Evolutionary conservation across 2,329 filamentous ascomycete species (phyloP).

Genomic region (Talaromyces sp.): DNA sequence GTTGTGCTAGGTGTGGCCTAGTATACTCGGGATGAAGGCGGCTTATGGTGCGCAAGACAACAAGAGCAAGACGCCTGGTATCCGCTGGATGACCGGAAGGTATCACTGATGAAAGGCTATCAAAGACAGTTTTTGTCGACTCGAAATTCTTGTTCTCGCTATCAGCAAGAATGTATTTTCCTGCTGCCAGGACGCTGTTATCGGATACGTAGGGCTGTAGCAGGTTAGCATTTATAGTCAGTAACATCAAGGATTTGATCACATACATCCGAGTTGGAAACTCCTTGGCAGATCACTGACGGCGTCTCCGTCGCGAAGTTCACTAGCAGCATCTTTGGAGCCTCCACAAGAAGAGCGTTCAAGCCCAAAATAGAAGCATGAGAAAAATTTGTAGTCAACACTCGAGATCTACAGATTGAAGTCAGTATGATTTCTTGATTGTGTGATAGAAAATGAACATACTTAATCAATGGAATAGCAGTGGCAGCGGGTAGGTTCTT

Average conservation of each 20-base stretch:
- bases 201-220: constrained; percentile 75
- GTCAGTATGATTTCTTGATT: constrained; percentile 27
- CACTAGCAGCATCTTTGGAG: constrained; percentile 67
- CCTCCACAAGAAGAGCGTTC: constrained; percentile 84
- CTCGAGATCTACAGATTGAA: constrained; percentile 61
- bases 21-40: constrained; percentile 77
- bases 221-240: constrained; percentile 22
- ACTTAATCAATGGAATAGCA: constrained; percentile 61
- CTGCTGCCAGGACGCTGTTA: constrained; percentile 83
- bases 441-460: constrained; percentile 24
- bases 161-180: constrained; percentile 78
- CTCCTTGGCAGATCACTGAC: constrained; percentile 74
- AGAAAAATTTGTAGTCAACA: constrained; percentile 73
- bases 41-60: constrained; percentile 81
- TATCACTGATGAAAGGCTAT: constrained; percentile 71
- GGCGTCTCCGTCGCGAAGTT: constrained; percentile 72
- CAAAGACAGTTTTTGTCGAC: constrained; percentile 73
- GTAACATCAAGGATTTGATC: not conserved
- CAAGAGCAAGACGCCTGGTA: constrained; percentile 79
- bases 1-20: constrained; percentile 72
- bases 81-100: constrained; percentile 76
- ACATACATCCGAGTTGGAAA: constrained; percentile 72
- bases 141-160: constrained; percentile 64
- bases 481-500: constrained; percentile 77
- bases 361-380: constrained; percentile 79